phyloP scores from a whole-genome alignment of 83 land plant genomes.

The Picea mariana region DNA sequence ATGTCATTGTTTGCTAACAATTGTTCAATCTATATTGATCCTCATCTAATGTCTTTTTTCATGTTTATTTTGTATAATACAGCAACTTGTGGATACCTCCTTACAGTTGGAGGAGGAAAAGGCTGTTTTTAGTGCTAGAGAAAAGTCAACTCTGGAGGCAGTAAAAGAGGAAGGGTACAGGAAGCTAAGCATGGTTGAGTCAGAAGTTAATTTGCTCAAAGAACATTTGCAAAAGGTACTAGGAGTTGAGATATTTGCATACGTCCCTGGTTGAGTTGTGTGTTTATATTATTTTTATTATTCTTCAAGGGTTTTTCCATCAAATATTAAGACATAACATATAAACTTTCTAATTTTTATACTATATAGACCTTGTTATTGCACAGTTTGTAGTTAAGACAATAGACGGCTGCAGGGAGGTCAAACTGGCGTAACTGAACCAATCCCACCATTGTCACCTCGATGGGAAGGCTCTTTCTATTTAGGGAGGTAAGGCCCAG shows the following conservation, averaged over 20 bases:
- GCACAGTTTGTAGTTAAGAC: too few relatives aligned
- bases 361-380: too few relatives aligned
- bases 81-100: constrained; percentile 39
- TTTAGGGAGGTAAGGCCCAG: too few relatives aligned
- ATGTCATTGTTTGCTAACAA: background rate
- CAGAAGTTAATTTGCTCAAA: constrained; percentile 33
- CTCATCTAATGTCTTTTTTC: background rate
- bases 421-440: too few relatives aligned
- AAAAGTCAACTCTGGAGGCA: constrained; percentile 42
- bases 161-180: constrained; percentile 28
- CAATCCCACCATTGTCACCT: too few relatives aligned
- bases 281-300: background rate
- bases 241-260: background rate
- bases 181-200: constrained; percentile 19
- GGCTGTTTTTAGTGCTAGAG: constrained; percentile 43
- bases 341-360: too few relatives aligned
- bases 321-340: too few relatives aligned
- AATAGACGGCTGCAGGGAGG: too few relatives aligned
- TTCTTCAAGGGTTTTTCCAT: too few relatives aligned
- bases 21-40: background rate
- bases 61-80: constrained; percentile 9
- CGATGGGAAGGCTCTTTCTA: too few relatives aligned
- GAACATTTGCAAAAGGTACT: constrained; percentile 42
- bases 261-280: too few relatives aligned
- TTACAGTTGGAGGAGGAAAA: constrained; percentile 69